phyloP scores from a whole-genome alignment of 2,329 filamentous ascomycete genomes.

The Fusarium sp. region DNA sequence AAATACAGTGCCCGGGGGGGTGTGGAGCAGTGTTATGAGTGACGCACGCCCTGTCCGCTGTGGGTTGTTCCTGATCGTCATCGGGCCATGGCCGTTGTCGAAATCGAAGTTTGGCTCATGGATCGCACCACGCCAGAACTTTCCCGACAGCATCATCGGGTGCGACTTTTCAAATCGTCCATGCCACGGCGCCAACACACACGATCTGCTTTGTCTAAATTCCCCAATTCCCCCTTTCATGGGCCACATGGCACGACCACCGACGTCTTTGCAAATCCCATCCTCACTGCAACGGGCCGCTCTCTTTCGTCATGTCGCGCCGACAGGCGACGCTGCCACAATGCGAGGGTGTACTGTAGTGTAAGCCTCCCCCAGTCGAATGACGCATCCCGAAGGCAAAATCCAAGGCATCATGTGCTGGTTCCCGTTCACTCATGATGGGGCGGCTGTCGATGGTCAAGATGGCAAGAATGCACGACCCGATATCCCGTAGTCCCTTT shows the following conservation, averaged over 20 bases:
- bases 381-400: slow-evolving; percentile 21
- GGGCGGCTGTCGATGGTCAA: slow-evolving; percentile 9
- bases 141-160: slow-evolving; percentile 34
- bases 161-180: slow-evolving; percentile 16
- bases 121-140: slow-evolving; percentile 42
- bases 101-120: slow-evolving; percentile 48
- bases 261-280: slow-evolving; percentile 24
- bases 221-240: slow-evolving; percentile 21
- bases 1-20: slow-evolving; percentile 21
- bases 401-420: slow-evolving; percentile 29
- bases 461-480: slow-evolving; percentile 1
- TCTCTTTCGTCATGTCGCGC: slow-evolving; percentile 27
- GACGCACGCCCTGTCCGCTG: slow-evolving; percentile 31
- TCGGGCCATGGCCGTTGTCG: slow-evolving; percentile 43
- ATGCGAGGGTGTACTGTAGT: not conserved
- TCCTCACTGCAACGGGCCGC: slow-evolving; percentile 16
- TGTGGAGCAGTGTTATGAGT: slow-evolving; percentile 24
- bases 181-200: slow-evolving; percentile 32
- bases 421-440: slow-evolving; percentile 6
- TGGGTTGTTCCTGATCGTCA: slow-evolving; percentile 43
- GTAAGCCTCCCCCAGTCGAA: slow-evolving; percentile 11
- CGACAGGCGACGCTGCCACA: slow-evolving; percentile 10
- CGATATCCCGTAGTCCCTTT: not conserved
- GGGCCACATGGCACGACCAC: slow-evolving; percentile 36
- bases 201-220: slow-evolving; percentile 28